Evolutionary conservation across 108 stramenopile genomes (phyloP).

Genomic region (Cyclotella distinguenda): DNA sequence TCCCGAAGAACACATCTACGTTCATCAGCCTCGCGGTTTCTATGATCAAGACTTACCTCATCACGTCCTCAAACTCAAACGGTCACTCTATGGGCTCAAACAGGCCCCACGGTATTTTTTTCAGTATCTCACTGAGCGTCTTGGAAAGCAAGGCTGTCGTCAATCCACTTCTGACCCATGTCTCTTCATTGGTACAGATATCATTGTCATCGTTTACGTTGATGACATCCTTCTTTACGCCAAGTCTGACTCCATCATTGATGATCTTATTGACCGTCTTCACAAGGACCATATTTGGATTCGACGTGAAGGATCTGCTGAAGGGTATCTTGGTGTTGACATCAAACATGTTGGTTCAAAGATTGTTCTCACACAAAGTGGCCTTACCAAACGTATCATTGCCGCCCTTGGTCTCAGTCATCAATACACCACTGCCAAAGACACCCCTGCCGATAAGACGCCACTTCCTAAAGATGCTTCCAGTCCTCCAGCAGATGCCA

Average conservation of each 20-base stretch:
- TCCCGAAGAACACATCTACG: slow-evolving; percentile 25
- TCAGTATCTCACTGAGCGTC: slow-evolving; percentile 11
- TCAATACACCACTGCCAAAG: background rate
- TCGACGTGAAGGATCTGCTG: background rate
- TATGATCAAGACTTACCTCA: background rate
- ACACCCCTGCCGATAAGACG: background rate
- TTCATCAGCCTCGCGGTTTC: too few species aligned
- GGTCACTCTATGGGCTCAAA: slow-evolving; percentile 39
- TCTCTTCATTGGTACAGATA: slow-evolving; percentile 17
- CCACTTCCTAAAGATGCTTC: slow-evolving; percentile 21
- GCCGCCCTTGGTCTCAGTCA: background rate
- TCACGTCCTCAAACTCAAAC: slow-evolving; percentile 14
- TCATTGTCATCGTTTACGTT: slow-evolving; percentile 20
- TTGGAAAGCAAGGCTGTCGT: slow-evolving; percentile 13
- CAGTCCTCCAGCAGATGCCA: slow-evolving; percentile 7
- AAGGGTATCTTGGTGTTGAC: slow-evolving; percentile 40
- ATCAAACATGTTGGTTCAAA: slow-evolving; percentile 20
- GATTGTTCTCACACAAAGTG: slow-evolving; percentile 40
- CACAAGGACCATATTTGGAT: background rate
- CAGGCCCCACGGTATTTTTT: slow-evolving; percentile 38
- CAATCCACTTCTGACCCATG: slow-evolving; percentile 43
- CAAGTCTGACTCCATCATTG: background rate
- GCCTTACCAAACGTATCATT: slow-evolving; percentile 17
- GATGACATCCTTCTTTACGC: slow-evolving; percentile 11
- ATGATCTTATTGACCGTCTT: background rate